Percentiles rank a stretch among this genome's conserved stretches.
Conservation (phyloP, 495 filamentous ascomycete species). For the Hypoxylon fuscum region DNA sequence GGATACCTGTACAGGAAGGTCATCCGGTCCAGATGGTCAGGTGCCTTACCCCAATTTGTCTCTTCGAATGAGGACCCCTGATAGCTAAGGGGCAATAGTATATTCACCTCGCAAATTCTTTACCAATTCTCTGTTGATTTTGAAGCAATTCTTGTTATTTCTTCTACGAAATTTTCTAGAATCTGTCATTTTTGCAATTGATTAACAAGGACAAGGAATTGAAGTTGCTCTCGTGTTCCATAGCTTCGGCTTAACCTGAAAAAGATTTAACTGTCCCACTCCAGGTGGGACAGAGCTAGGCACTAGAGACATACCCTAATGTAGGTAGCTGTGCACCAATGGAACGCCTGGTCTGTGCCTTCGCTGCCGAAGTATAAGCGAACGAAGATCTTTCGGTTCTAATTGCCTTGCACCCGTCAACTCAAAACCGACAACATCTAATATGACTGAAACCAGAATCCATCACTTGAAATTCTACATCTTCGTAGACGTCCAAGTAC, state of each 20-base stretch:
- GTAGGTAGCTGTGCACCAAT: too few species aligned
- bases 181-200: slow-evolving; percentile 16
- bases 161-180: slow-evolving; percentile 4
- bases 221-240: slow-evolving; percentile 4
- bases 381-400: slow-evolving; percentile 6
- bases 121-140: slow-evolving; percentile 28
- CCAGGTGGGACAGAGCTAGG: slow-evolving; percentile 1
- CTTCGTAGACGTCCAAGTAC: background rate
- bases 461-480: slow-evolving; percentile 19
- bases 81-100: slow-evolving; percentile 18
- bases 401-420: slow-evolving; percentile 8
- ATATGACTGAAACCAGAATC: slow-evolving; percentile 2
- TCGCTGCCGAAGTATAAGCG: slow-evolving; percentile 31
- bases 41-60: slow-evolving; percentile 40
- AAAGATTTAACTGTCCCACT: slow-evolving; percentile 6
- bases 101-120: slow-evolving; percentile 31
- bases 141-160: background rate
- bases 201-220: background rate
- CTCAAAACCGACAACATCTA: slow-evolving; percentile 18
- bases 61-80: slow-evolving; percentile 36
- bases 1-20: slow-evolving; percentile 38
- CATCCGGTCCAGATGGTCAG: slow-evolving; percentile 34
- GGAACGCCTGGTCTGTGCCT: slow-evolving; percentile 20
- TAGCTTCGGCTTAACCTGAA: slow-evolving; percentile 17
- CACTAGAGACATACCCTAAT: too few species aligned